Base-by-base conservation (phyloP, 352 stramenopile species). In the Phytophthora pistaciae region DNA sequence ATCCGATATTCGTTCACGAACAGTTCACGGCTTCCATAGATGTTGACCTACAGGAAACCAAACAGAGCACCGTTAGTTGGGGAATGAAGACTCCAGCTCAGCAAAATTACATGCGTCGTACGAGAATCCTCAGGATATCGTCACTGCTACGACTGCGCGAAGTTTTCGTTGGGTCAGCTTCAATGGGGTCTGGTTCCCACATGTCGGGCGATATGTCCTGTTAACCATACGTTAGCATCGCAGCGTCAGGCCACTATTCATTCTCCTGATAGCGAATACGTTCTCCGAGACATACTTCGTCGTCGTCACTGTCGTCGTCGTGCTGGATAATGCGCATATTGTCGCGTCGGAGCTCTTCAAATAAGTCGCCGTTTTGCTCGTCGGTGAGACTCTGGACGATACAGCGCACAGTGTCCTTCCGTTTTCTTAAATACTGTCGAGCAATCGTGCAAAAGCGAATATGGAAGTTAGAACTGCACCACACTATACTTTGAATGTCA, bases 1-100 rank as follows among this genome's bases (percentile, higher is more conserved):
- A 98, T 86, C 20, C 97, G 84, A 74, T 99, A 99, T 79, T 99
- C 98, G 79, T 98, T 98, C n/a, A 99, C 96, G 80, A 99, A 99
- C 16, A 99, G 74, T 69, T 99, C 97, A 54, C 98, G 98, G 70
- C 93, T 99, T 46, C 97, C 98, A 77, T 99, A 99, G 66, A 99
- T 99, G 50, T 98, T 98, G 14, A 93, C 85, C 85, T 93, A 64
- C 4, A 2, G 7, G 6, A 63, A 27, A 60, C 14, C 29, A 29
- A 56, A 8, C 52, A 13, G 7, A 62, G 49, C 14, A 3, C 16
- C 42, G n/a, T 56, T 23, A 74, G 21, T 21, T 18, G 27, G 20
- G 10, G 14, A 29, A 53, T 11, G 3, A 29, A 38, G 11, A 56
- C 13, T 23, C 20, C 18, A 52, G 8, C 18, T 52, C 9, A 52